These are phyloP conservation scores for Auriscalpium vulgare DNA, from an alignment of 768 basidiomycete species.

Conservation along the genomic window DNA sequence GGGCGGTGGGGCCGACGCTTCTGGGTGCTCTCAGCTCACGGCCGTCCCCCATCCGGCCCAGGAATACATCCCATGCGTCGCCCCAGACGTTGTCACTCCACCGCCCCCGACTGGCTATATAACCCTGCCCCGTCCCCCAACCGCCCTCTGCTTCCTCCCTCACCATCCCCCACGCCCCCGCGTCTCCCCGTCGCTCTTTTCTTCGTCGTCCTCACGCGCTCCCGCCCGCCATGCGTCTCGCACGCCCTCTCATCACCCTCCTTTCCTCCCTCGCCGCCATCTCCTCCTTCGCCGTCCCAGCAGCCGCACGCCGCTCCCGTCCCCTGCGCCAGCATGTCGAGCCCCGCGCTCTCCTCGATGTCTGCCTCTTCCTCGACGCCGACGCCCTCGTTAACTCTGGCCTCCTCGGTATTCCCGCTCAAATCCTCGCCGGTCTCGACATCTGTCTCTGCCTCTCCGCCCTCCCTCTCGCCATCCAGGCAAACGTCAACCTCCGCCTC, in stretches of 20 bases:
- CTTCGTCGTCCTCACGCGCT: background rate
- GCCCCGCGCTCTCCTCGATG: slow-evolving; percentile 12
- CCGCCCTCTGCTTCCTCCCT: background rate
- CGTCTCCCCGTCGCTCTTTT: slow-evolving; percentile 4
- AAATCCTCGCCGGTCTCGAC: slow-evolving; percentile 12
- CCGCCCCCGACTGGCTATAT: background rate
- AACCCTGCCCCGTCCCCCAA: background rate
- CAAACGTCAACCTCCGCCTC: slow-evolving; percentile 1
- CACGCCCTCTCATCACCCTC: background rate
- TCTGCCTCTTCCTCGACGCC: slow-evolving; percentile 17
- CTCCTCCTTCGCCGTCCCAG: background rate
- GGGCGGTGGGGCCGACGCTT: no score
- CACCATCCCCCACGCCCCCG: background rate
- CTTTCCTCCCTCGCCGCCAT: slow-evolving; percentile 1
- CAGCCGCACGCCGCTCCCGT: background rate
- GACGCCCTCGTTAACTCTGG: background rate
- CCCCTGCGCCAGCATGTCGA: slow-evolving; percentile 14
- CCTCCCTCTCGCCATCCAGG: slow-evolving; percentile 9
- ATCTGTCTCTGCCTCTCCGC: slow-evolving; percentile 34
- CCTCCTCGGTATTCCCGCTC: slow-evolving; percentile 3
- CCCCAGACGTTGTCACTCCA: no score
- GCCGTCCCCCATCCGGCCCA: no score
- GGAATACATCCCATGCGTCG: no score
- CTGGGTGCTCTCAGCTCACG: no score
- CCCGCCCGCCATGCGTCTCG: slow-evolving; percentile 1